These are phyloP conservation scores for Leccinum barrowsii DNA, from an alignment of 768 basidiomycete species.

Conservation along the genomic window DNA sequence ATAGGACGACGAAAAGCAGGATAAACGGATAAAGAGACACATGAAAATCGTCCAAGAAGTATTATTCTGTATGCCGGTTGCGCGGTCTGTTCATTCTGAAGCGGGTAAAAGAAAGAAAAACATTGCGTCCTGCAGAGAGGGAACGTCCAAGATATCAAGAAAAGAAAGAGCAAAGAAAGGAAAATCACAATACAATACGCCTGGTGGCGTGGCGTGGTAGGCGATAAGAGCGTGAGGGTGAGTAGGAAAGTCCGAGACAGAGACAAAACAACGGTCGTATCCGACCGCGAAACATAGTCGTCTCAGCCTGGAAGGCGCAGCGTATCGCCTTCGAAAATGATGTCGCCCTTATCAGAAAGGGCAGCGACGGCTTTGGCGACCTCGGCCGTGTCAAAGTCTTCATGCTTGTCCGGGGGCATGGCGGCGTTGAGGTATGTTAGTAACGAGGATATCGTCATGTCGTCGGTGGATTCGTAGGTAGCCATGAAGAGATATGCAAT, in stretches of 20 bases:
- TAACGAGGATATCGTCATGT: conserved; percentile 65
- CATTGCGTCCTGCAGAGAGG: conserved; percentile 4
- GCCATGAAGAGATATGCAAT: conserved; percentile 63
- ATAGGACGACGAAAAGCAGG: conserved; percentile 14
- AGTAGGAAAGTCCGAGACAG: not conserved
- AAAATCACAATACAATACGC: conserved; percentile 15
- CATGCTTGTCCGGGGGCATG: conserved; percentile 73
- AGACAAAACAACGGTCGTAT: not conserved
- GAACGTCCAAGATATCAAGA: conserved; percentile 25
- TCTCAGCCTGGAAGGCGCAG: conserved; percentile 27
- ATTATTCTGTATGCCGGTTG: not conserved
- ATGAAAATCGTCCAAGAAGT: not conserved
- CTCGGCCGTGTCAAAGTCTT: conserved; percentile 77
- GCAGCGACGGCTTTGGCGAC: conserved; percentile 50
- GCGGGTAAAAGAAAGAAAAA: not conserved
- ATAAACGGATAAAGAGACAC: not conserved
- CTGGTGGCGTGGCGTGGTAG: not conserved
- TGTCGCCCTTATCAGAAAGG: conserved; percentile 44
- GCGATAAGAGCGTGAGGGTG: not conserved
- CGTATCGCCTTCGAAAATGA: conserved; percentile 51
- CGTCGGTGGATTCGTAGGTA: conserved; percentile 64
- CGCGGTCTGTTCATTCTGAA: not conserved
- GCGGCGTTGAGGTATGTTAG: conserved; percentile 73
- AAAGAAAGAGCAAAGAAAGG: not conserved
- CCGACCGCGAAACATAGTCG: not conserved